Evolutionary conservation across 768 basidiomycete genomes (phyloP).

Genomic region (Dentipellis sp.): DNA sequence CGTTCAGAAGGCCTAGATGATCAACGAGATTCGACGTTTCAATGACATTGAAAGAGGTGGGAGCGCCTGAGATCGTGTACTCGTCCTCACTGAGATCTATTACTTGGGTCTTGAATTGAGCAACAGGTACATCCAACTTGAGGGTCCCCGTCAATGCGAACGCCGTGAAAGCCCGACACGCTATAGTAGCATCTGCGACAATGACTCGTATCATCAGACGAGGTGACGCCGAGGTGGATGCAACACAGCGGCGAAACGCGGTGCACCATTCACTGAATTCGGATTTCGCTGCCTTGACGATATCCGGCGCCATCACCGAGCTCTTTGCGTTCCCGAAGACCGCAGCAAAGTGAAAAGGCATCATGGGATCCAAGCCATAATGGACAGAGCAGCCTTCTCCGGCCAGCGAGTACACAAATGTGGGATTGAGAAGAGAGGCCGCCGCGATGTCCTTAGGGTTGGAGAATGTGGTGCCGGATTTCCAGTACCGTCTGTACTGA

Average conservation of each 20-base stretch:
- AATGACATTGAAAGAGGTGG: constrained; percentile 33
- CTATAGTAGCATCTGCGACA: constrained; percentile 29
- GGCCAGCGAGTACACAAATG: constrained; percentile 31
- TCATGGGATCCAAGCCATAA: constrained; percentile 34
- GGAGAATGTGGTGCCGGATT: constrained; percentile 29
- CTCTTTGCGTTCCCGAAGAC: constrained; percentile 14
- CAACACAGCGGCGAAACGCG: constrained; percentile 13
- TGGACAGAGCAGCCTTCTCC: constrained; percentile 33
- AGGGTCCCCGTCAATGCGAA: background rate
- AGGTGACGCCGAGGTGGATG: constrained; percentile 4
- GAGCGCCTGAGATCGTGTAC: constrained; percentile 21
- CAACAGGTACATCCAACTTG: constrained; percentile 18
- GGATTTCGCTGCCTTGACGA: constrained; percentile 1
- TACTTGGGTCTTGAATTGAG: constrained; percentile 25
- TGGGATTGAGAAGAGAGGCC: constrained; percentile 30
- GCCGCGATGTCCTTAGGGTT: constrained; percentile 9
- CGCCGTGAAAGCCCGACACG: constrained; percentile 17
- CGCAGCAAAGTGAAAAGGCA: constrained; percentile 32
- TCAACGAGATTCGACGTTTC: constrained; percentile 43
- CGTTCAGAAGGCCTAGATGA: constrained; percentile 38
- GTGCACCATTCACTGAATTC: constrained; percentile 30
- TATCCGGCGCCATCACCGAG: background rate
- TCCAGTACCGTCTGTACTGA: constrained; percentile 29
- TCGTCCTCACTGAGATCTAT: constrained; percentile 17
- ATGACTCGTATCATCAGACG: constrained; percentile 28